Conservation (phyloP, 225 moss, liverwort and hornwort genomes). For the Rhytidiadelphus loreus region DNA sequence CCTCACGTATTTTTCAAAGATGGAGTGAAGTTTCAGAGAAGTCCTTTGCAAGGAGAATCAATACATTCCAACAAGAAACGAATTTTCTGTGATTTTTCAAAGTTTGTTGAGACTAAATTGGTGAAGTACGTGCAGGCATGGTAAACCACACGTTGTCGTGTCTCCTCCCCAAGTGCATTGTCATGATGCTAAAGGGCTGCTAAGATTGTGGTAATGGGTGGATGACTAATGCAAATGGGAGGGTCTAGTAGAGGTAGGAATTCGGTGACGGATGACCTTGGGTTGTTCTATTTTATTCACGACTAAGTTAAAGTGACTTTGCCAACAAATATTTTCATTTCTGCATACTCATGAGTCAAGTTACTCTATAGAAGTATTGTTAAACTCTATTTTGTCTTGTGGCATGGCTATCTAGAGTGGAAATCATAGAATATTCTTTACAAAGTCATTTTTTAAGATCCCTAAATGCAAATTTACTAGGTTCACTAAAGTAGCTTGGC, state of each 20-base stretch:
- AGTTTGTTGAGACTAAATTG: not conserved
- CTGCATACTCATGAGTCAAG: not conserved
- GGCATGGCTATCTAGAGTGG: not conserved
- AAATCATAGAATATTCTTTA: not conserved
- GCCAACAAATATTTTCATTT: not conserved
- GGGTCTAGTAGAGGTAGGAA: rapidly evolving
- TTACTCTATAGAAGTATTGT: not conserved
- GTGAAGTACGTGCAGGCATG: rapidly evolving
- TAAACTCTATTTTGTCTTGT: not conserved
- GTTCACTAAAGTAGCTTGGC: not conserved
- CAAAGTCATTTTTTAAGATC: not conserved
- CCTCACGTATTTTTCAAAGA: rapidly evolving
- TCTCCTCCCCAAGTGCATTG: not conserved
- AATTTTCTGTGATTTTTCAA: not conserved
- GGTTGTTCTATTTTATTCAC: not conserved
- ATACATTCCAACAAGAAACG: not conserved
- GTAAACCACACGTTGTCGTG: not conserved
- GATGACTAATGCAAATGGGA: not conserved
- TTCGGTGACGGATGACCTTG: not conserved
- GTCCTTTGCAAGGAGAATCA: not conserved
- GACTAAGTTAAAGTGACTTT: rapidly evolving
- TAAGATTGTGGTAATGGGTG: not conserved
- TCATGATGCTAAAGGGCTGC: not conserved
- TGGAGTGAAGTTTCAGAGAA: not conserved
- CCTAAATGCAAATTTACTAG: not conserved